Base-by-base conservation (phyloP, 768 basidiomycete species). In the Rhodotorula diobovata region DNA sequence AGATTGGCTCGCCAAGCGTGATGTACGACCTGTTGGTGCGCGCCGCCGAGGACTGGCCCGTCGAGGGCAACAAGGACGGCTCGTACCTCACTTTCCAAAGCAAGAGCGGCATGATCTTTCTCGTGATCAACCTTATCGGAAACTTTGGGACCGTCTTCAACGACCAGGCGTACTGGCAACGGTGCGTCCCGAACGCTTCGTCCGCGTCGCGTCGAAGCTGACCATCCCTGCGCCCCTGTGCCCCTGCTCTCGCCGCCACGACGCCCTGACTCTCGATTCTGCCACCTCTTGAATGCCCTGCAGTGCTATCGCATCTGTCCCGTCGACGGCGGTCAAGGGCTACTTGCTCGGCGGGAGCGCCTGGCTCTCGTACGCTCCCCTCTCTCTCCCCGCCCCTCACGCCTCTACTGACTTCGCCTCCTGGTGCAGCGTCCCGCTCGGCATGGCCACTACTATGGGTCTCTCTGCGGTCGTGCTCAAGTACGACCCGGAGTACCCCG, bases 341-440 rank as follows among this genome's bases (percentile, higher is more conserved):
- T 97, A 91, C 81, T 82, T 94, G 8, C 84, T 93, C 12, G 94
- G 93, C 54, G 93, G 93, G 5, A 79, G 92, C 11, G 90, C 91
- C 5, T 96, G 94, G 93, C 85, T 94, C 77, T 69, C 91, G 91
- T 0, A 2, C 20, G 69, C 41, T 14, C 28, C 78, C 75, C 20
- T 28, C 25, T 23, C 25, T 65, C 51, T 43, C 45, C 20, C 46
- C 7, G 25, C 45, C 45, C 12, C 23, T 28, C 39, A 2, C 39
- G 1, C 16, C 14, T 14, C 28, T n/a, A 15, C 43, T 60, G 30
- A 45, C 58, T 21, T 2, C 16, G 11, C 66, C n/a, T 10, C 7
- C 2, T n/a, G n/a, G n/a, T 8, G 21, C 45, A 46, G 45, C 4
- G 34, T 46, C 1, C 45, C 60, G 2, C 60, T 61, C 32, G 60